Evolutionary conservation across 2,329 filamentous ascomycete genomes (phyloP).

Genomic region (Malbranchea cinnamomea): DNA sequence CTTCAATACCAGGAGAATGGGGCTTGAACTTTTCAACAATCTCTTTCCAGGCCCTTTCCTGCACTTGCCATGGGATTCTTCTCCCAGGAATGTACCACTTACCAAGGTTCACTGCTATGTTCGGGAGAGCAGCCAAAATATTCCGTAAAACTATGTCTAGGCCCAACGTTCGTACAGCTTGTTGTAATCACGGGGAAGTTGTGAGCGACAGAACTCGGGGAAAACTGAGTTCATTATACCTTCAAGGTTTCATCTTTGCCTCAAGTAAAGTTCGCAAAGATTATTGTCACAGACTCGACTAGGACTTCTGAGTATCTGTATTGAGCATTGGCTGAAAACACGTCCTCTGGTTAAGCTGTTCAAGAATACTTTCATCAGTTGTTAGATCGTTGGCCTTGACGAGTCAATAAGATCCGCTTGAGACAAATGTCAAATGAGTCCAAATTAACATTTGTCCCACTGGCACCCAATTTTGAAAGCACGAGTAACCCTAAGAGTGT

Average conservation of each 20-base stretch:
- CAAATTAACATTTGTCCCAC: constrained; percentile 13
- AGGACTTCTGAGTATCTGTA: constrained; percentile 30
- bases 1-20: constrained; percentile 2
- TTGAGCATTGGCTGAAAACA: constrained; percentile 19
- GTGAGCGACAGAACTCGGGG: constrained; percentile 30
- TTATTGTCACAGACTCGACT: constrained; percentile 28
- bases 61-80: constrained; percentile 28
- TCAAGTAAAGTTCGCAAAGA: constrained; percentile 18
- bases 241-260: constrained; percentile 20
- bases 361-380: constrained; percentile 16
- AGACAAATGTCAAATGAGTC: constrained; percentile 31
- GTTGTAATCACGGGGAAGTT: constrained; percentile 27
- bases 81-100: constrained; percentile 26
- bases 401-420: constrained; percentile 26
- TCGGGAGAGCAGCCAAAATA: constrained; percentile 30
- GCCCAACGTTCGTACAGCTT: constrained; percentile 20
- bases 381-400: constrained; percentile 15
- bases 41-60: constrained; percentile 7
- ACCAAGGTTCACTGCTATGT: constrained; percentile 30
- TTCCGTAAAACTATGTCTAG: constrained; percentile 20
- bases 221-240: constrained; percentile 32
- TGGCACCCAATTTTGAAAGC: constrained; percentile 30
- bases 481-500: constrained; percentile 39
- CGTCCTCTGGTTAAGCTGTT: constrained; percentile 19
- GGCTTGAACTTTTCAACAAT: constrained; percentile 7